Evolutionary conservation across 257 asterid species (phyloP), one percentile per base, ranked within the genome.

Genomic region (Solanum gandarillasii): DNA sequence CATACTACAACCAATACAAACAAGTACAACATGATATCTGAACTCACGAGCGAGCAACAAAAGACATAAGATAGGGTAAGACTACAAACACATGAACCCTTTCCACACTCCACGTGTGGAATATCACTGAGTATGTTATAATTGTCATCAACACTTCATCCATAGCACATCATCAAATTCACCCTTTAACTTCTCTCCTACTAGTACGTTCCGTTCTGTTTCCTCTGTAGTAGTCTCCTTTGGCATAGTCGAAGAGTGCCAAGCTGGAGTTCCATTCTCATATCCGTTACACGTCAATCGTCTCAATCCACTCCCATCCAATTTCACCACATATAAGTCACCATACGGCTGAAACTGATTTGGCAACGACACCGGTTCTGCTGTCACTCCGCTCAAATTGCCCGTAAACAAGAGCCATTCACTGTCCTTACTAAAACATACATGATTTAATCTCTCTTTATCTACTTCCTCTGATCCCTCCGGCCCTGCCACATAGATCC

Each of bases 281-380:
- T 96, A 95, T 23, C 95, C 98, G 8, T 93, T 93, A 88, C 93
- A 94, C 25, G 98, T 96, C 92, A 96, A 91, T 91, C 98, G 92
- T 92, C 32, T 89, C 93, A 95, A 87, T 7, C 93, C 96, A 72
- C 94, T 92, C 58, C 98, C 99, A 58, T 96, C 98, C 93, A 94
- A 20, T 76, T 93, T 93, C 88, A 88, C 96, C 91, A 91, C 5
- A 83, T 92, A 92, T 88, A 96, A 82, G 2, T 96, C 99, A 27
- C 98, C 98, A 23, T 94, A 95, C 14, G 99, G 98, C 92, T 96
- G 98, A 89, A 88, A 96, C 76, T 96, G 99, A 89, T 96, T 94
- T 5, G 98, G 98, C 34, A 94, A 32, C 21, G 96, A 79, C 90
- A 94, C 96, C 18, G 98, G 95, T 89, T 95, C 98, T 23, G 90